phyloP scores from a whole-genome alignment of 1,284 basidiomycete genomes.

The Sanghuangporus baumii region DNA sequence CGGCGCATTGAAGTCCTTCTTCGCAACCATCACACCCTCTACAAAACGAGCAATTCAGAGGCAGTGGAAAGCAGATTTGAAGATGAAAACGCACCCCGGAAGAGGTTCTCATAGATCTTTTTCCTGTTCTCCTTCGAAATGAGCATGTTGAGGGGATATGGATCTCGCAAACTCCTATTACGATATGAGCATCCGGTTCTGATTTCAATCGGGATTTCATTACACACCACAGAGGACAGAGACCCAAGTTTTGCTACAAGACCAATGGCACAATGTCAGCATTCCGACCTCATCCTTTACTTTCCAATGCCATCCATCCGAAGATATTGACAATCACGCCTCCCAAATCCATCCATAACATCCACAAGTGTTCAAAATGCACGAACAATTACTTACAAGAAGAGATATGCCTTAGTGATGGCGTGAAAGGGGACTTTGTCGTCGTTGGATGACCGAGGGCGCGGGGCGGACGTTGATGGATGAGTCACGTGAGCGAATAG shows the following conservation, averaged over 20 bases:
- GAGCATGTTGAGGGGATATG: constrained; percentile 65
- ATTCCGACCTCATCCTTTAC: constrained; percentile 1
- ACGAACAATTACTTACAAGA: constrained; percentile 2
- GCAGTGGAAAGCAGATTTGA: neutral
- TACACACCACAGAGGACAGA: constrained; percentile 10
- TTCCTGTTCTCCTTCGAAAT: constrained; percentile 82
- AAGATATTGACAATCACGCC: neutral
- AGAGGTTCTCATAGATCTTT: constrained; percentile 94
- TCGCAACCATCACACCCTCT: constrained; percentile 99
- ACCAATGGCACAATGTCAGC: neutral
- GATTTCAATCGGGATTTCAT: neutral
- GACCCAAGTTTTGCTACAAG: constrained; percentile 8
- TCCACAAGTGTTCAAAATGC: neutral
- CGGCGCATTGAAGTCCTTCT: constrained; percentile 97
- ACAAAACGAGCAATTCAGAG: neutral
- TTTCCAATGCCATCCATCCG: constrained; percentile 2
- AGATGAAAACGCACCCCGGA: constrained; percentile 70
- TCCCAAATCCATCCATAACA: neutral
- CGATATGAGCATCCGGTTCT: constrained; percentile 30
- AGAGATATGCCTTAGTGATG: neutral
- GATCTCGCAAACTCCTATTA: constrained; percentile 30
- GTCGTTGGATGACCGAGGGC: too few relatives aligned
- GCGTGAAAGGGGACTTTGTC: neutral
- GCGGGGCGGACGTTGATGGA: too few relatives aligned
- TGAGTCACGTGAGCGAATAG: too few relatives aligned